These are phyloP conservation scores for Xylaria sp. DNA, from an alignment of 2,329 filamentous ascomycete genomes.

Conservation along the genomic window DNA sequence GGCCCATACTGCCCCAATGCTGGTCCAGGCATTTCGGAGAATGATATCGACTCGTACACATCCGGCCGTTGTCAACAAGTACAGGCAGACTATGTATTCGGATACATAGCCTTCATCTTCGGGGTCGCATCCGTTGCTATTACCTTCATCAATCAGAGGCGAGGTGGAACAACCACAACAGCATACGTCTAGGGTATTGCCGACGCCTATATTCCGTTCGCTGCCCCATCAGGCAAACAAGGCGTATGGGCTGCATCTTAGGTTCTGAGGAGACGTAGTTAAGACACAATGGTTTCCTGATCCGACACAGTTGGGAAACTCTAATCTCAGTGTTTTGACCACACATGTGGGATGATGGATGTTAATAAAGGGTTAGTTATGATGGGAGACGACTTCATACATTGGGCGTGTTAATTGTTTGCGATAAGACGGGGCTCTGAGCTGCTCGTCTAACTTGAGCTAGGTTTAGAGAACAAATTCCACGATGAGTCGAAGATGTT, in stretches of 20 bases:
- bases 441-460: not conserved
- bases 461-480: not conserved
- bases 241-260: not conserved
- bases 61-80: constrained; percentile 37
- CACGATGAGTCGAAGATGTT: not conserved
- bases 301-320: not conserved
- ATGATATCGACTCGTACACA: constrained; percentile 13
- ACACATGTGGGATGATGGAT: not conserved
- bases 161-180: constrained; percentile 24
- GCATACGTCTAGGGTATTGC: constrained; percentile 33
- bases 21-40: not conserved
- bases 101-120: constrained; percentile 38
- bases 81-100: constrained; percentile 41
- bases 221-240: not conserved
- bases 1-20: constrained; percentile 28
- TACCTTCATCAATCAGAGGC: constrained; percentile 29
- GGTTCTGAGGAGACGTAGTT: not conserved
- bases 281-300: not conserved
- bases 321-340: not conserved
- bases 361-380: not conserved
- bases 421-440: not conserved
- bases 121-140: constrained; percentile 32
- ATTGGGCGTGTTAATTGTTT: not conserved
- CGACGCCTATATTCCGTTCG: not conserved
- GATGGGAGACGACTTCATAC: not conserved